A percentile compares a stretch with the other conserved stretches of the same genome.
phyloP scores from a whole-genome alignment of 2,329 filamentous ascomycete genomes.

The Colletotrichum cereale region DNA sequence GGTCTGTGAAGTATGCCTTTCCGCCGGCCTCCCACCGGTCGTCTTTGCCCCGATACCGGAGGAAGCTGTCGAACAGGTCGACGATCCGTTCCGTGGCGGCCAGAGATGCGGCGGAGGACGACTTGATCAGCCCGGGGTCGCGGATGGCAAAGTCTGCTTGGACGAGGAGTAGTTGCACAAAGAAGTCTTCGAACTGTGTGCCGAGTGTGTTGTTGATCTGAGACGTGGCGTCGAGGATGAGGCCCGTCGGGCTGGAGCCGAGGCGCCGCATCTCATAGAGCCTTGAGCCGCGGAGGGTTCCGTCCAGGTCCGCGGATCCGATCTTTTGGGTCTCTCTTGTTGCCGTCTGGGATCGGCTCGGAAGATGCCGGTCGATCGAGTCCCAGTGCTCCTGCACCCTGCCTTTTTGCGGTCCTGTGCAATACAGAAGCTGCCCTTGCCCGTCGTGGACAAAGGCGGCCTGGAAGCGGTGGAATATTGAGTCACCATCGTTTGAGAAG shows the following conservation, averaged over 20 bases:
- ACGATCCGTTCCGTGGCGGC: conserved; percentile 18
- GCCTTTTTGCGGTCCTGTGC: conserved; percentile 22
- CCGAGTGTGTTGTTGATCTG: conserved; percentile 10
- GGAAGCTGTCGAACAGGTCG: conserved; percentile 44
- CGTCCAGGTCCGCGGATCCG: conserved; percentile 19
- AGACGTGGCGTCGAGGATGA: conserved; percentile 24
- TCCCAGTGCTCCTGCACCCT: conserved; percentile 29
- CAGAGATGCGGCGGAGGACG: background rate
- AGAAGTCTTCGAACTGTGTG: conserved; percentile 27
- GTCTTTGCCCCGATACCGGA: conserved; percentile 43
- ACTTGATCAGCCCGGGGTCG: background rate
- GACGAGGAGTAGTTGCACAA: conserved; percentile 26
- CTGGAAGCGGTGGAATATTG: conserved; percentile 38
- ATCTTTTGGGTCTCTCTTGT: conserved; percentile 8
- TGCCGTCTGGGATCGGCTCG: conserved; percentile 11
- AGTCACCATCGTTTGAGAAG: conserved; percentile 38
- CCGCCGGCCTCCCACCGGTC: conserved; percentile 45
- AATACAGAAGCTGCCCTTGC: conserved; percentile 32
- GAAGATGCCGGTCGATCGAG: conserved; percentile 18
- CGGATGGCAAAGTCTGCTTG: conserved; percentile 37
- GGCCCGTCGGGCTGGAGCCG: conserved; percentile 13
- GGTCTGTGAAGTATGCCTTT: conserved; percentile 42
- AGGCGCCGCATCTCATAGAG: conserved; percentile 26
- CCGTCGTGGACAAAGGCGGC: conserved; percentile 34
- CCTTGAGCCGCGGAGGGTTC: conserved; percentile 11